These are phyloP conservation scores for Huntiella abstrusa DNA, from an alignment of 2,329 filamentous ascomycete genomes.

Conservation along the genomic window DNA sequence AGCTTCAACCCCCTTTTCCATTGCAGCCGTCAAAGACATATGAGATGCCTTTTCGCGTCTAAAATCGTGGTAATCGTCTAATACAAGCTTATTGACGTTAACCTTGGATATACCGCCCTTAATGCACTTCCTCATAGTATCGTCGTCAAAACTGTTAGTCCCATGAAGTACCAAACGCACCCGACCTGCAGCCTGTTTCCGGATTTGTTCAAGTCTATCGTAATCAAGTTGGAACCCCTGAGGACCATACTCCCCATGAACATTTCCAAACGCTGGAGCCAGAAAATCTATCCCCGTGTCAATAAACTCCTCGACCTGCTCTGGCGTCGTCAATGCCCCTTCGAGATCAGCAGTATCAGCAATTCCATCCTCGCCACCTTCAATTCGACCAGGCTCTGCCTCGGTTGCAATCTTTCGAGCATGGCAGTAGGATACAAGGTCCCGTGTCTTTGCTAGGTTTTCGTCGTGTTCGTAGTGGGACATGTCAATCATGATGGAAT, in stretches of 20 bases:
- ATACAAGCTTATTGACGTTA: constrained; percentile 36
- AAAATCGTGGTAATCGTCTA: constrained; percentile 27
- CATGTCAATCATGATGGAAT: constrained; percentile 65
- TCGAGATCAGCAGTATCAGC: constrained; percentile 33
- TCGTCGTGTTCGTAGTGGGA: constrained; percentile 51
- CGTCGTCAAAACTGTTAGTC: constrained; percentile 32
- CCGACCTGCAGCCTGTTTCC: constrained; percentile 18
- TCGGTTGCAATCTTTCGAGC: constrained; percentile 46
- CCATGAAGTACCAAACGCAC: constrained; percentile 33
- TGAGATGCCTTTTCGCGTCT: constrained; percentile 14
- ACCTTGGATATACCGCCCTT: constrained; percentile 26
- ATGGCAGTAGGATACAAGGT: constrained; percentile 43
- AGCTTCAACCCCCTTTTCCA: constrained; percentile 26
- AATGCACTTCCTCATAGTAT: constrained; percentile 33
- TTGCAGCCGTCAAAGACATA: constrained; percentile 20
- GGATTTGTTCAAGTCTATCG: constrained; percentile 24
- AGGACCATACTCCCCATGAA: constrained; percentile 55
- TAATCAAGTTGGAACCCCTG: constrained; percentile 45
- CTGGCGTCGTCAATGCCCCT: constrained; percentile 41
- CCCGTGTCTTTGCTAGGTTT: constrained; percentile 43
- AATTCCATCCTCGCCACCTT: constrained; percentile 50
- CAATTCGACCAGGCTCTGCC: constrained; percentile 50
- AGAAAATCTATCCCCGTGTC: constrained; percentile 54
- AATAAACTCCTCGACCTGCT: constrained; percentile 52
- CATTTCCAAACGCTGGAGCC: constrained; percentile 58